Evolutionary conservation across 2,329 filamentous ascomycete genomes (phyloP).

Genomic region (Tolypocladium paradoxum): DNA sequence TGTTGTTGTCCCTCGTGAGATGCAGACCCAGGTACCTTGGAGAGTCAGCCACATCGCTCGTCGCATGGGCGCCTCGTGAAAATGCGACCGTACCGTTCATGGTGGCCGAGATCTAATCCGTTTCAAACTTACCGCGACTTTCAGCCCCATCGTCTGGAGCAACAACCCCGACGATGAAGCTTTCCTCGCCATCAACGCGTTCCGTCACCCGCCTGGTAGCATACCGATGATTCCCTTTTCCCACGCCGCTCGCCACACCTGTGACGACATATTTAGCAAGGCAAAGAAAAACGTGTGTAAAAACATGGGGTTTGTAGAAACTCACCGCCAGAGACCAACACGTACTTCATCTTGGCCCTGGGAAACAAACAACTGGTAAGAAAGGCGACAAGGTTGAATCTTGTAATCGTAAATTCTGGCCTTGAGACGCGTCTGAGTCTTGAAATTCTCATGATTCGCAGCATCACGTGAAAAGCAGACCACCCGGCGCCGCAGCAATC

Average conservation of each 20-base stretch:
- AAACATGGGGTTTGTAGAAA: conserved; percentile 15
- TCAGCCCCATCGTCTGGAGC: conserved; percentile 16
- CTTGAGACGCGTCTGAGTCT: neutral
- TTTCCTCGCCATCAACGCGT: conserved; percentile 12
- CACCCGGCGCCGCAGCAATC: neutral
- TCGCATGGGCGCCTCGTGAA: neutral
- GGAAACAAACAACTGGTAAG: neutral
- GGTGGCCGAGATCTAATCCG: conserved; percentile 47
- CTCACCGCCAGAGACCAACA: conserved; percentile 66
- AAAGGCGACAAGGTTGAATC: conserved; percentile 1
- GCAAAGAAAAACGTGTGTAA: neutral
- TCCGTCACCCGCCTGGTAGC: neutral
- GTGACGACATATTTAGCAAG: conserved; percentile 1
- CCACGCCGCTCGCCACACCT: conserved; percentile 35
- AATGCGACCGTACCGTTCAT: conserved; percentile 28
- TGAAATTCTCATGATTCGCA: neutral
- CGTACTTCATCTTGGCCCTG: conserved; percentile 59
- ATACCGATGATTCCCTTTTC: conserved; percentile 29
- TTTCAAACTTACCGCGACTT: conserved; percentile 21
- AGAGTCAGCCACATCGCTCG: neutral
- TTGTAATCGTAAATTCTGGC: conserved; percentile 1
- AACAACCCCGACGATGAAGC: conserved; percentile 59
- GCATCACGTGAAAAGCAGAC: neutral
- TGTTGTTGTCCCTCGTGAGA: conserved; percentile 81
- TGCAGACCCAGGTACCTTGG: conserved; percentile 63